Evolutionary conservation across 371 early-diverging fungal genomes (phyloP).

Genomic region (Mortierella sp.): DNA sequence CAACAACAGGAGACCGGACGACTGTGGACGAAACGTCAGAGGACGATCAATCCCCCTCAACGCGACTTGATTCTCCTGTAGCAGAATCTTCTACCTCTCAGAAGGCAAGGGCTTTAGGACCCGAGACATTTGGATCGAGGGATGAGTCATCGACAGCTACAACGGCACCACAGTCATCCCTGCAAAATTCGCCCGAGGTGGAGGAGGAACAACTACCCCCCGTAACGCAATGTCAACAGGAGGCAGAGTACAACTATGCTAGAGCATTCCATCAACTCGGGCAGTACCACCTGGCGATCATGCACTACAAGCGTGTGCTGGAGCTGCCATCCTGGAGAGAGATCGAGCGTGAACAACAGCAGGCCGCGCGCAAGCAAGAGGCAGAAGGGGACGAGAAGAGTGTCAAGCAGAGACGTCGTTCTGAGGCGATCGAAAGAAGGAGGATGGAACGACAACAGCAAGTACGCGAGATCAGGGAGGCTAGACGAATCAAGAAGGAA

Average conservation of each 20-base stretch:
- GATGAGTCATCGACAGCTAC: neutral
- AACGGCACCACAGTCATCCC: neutral
- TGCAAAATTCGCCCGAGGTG: too few relatives aligned
- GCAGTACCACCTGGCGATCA: constrained; percentile 80
- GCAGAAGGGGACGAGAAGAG: neutral
- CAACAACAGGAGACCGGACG: constrained; percentile 10
- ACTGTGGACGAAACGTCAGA: neutral
- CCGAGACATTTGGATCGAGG: too few relatives aligned
- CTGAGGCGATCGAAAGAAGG: constrained; percentile 30
- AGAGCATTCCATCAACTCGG: constrained; percentile 90
- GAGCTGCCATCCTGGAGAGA: constrained; percentile 59
- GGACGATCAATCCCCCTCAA: too few relatives aligned
- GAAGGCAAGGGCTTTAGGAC: too few relatives aligned
- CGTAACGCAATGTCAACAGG: constrained; percentile 60
- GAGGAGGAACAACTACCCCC: constrained; percentile 1
- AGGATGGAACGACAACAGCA: constrained; percentile 32
- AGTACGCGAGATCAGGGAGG: constrained; percentile 24
- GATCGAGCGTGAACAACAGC: constrained; percentile 23
- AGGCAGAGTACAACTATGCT: constrained; percentile 88
- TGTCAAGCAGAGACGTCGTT: constrained; percentile 6
- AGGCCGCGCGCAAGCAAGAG: neutral
- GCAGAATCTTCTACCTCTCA: too few relatives aligned
- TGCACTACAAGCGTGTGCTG: constrained; percentile 84
- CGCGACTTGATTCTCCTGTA: too few relatives aligned
- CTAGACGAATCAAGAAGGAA: constrained; percentile 22